Conservation (phyloP, 352 stramenopile species). For the Pythium guiyangense region DNA sequence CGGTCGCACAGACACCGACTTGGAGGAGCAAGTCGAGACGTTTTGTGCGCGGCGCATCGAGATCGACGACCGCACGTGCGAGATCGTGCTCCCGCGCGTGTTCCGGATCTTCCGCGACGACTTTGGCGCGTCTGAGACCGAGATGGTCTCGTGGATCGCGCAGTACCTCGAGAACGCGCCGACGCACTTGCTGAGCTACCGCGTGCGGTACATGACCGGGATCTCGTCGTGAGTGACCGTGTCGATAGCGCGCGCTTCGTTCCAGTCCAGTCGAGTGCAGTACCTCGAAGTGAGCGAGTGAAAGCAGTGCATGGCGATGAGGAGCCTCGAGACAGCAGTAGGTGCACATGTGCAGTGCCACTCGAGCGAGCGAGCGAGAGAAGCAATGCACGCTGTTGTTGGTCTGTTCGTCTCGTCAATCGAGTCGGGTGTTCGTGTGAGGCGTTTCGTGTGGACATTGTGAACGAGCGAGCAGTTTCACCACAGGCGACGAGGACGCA, state of each 20-base stretch:
- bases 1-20: constrained; percentile 74
- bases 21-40: constrained; percentile 78
- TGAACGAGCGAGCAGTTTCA: too few species aligned
- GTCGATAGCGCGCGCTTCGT: too few species aligned
- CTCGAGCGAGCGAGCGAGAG: background rate
- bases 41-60: constrained; percentile 66
- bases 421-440: too few species aligned
- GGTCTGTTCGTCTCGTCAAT: too few species aligned
- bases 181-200: constrained; percentile 69
- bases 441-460: too few species aligned
- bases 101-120: constrained; percentile 85
- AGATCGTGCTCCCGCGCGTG: constrained; percentile 67
- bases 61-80: constrained; percentile 43
- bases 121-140: constrained; percentile 76
- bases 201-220: constrained; percentile 62
- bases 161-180: constrained; percentile 82
- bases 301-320: background rate
- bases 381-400: background rate
- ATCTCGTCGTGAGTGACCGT: constrained; percentile 51
- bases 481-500: too few species aligned
- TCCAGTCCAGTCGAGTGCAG: too few species aligned
- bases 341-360: too few species aligned
- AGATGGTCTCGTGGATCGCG: constrained; percentile 83
- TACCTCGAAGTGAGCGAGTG: background rate
- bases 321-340: background rate